phyloP scores from a whole-genome alignment of 192 early-diverging fungal species.

The Kappamyces sp. region DNA sequence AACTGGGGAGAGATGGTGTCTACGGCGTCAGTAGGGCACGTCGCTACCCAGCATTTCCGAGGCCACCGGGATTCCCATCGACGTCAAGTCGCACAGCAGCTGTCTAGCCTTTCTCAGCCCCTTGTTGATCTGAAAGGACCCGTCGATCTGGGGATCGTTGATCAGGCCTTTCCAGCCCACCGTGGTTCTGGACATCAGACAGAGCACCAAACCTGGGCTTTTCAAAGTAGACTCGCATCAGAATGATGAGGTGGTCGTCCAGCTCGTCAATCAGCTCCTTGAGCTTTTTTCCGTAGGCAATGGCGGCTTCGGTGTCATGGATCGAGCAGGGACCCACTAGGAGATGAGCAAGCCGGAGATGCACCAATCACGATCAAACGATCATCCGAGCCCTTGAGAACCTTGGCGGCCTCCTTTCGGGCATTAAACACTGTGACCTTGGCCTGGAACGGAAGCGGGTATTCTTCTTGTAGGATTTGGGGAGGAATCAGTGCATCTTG shows the following conservation, averaged over 20 bases:
- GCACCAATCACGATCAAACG: slow-evolving; percentile 49
- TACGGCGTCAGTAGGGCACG: slow-evolving; percentile 80
- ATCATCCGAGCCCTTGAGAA: slow-evolving; percentile 17
- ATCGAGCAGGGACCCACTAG: slow-evolving; percentile 97
- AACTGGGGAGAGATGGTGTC: slow-evolving; percentile 97
- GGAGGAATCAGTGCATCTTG: slow-evolving; percentile 91
- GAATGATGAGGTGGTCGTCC: slow-evolving; percentile 59
- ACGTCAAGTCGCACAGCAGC: slow-evolving; percentile 66
- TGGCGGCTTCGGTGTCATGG: slow-evolving; percentile 80
- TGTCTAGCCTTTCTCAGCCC: slow-evolving; percentile 79
- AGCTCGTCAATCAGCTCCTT: slow-evolving; percentile 27
- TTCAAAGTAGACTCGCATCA: slow-evolving; percentile 98
- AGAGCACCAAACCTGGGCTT: slow-evolving; percentile 71
- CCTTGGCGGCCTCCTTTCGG: slow-evolving; percentile 9
- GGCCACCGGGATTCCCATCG: slow-evolving; percentile 33
- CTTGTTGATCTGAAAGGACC: slow-evolving; percentile 90
- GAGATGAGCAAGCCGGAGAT: slow-evolving; percentile 84
- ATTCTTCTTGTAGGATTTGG: slow-evolving; percentile 81
- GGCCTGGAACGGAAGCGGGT: slow-evolving; percentile 44
- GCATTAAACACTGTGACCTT: slow-evolving; percentile 17
- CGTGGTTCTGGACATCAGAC: slow-evolving; percentile 67
- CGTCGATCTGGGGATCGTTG: slow-evolving; percentile 50
- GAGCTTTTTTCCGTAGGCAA: slow-evolving; percentile 62
- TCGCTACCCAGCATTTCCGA: slow-evolving; percentile 24
- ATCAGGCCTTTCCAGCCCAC: slow-evolving; percentile 93